These are phyloP conservation scores for Sphagnum tenellum DNA, from an alignment of 225 moss, liverwort and hornwort species.

Conservation along the genomic window DNA sequence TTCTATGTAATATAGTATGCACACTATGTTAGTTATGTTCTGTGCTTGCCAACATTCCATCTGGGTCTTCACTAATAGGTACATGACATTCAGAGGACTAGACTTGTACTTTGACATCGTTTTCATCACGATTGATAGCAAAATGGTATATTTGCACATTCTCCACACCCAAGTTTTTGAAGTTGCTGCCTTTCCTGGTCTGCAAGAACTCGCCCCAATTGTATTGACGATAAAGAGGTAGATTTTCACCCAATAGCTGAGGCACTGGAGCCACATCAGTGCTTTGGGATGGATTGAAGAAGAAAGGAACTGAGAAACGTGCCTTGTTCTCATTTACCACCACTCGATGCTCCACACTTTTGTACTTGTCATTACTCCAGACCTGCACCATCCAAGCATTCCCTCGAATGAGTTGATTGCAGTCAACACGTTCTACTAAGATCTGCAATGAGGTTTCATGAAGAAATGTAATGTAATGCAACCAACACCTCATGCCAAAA, in stretches of 20 bases:
- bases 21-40: no score
- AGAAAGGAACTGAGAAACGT: slow-evolving; percentile 47
- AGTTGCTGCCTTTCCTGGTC: slow-evolving; percentile 21
- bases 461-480: no score
- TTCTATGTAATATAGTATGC: no score
- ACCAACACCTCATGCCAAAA: no score
- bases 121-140: slow-evolving; percentile 27
- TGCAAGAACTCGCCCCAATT: slow-evolving; percentile 32
- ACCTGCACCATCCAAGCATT: slow-evolving; percentile 23
- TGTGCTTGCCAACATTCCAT: no score
- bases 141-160: slow-evolving; percentile 45
- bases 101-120: no score
- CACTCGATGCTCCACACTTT: slow-evolving; percentile 57
- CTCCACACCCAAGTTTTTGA: slow-evolving; percentile 13
- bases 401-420: no score
- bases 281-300: slow-evolving; percentile 37
- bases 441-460: no score
- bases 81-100: no score
- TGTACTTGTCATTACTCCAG: slow-evolving; percentile 61
- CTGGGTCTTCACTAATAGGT: no score
- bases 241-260: slow-evolving; percentile 25
- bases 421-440: no score
- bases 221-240: slow-evolving; percentile 31
- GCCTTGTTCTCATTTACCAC: slow-evolving; percentile 49
- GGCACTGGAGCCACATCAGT: slow-evolving; percentile 36